A percentile compares a stretch with the other conserved stretches of the same genome.
Evolutionary conservation across 768 basidiomycete genomes (phyloP).

Genomic region (Hericium erinaceus): DNA sequence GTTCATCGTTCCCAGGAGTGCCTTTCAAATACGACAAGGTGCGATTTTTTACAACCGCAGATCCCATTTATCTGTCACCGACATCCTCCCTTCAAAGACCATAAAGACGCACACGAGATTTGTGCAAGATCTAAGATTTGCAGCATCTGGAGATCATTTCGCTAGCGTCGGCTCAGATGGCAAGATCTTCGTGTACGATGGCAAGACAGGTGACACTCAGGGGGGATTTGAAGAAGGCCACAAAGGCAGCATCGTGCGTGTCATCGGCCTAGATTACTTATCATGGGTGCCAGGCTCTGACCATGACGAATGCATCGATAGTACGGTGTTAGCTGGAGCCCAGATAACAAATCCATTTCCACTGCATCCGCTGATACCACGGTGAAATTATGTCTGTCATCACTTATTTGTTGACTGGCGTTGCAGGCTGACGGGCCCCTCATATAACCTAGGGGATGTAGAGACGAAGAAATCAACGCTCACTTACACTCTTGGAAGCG

Average conservation of each 20-base stretch:
- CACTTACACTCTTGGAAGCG: slow-evolving; percentile 66
- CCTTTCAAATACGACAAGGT: slow-evolving; percentile 90
- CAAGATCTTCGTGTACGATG: slow-evolving; percentile 85
- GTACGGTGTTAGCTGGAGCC: slow-evolving; percentile 77
- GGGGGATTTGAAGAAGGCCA: slow-evolving; percentile 65
- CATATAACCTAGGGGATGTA: slow-evolving; percentile 58
- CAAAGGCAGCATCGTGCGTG: slow-evolving; percentile 65
- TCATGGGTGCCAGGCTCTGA: slow-evolving; percentile 1
- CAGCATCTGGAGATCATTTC: slow-evolving; percentile 75
- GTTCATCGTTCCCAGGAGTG: slow-evolving; percentile 34
- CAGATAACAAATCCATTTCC: slow-evolving; percentile 60
- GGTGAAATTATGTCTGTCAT: slow-evolving; percentile 66
- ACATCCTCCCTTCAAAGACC: slow-evolving; percentile 31
- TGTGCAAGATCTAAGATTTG: slow-evolving; percentile 82
- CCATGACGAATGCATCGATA: slow-evolving; percentile 15
- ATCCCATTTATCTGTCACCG: background rate
- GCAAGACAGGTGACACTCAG: slow-evolving; percentile 74
- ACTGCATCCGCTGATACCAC: slow-evolving; percentile 84
- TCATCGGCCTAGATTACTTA: background rate
- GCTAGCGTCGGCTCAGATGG: slow-evolving; percentile 85
- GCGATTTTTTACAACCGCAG: background rate
- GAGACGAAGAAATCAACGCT: slow-evolving; percentile 55
- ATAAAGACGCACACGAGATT: slow-evolving; percentile 88
- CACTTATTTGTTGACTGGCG: background rate
- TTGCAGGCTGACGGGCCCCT: background rate